phyloP scores from a whole-genome alignment of 371 early-diverging fungal species.

The Mortierella sp. region DNA sequence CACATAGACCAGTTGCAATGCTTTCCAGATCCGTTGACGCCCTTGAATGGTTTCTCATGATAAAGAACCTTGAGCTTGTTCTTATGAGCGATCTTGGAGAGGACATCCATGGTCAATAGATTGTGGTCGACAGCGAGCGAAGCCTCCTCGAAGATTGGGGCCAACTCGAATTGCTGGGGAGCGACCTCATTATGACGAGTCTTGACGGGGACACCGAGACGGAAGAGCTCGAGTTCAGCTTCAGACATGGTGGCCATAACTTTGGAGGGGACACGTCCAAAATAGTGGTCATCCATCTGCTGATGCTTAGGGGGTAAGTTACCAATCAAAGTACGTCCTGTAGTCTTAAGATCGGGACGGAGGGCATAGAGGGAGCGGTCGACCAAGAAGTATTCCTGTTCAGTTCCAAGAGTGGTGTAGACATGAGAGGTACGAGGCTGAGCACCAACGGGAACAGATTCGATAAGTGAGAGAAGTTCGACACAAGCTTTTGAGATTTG shows the following conservation, averaged over 20 bases:
- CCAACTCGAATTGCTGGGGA: constrained; percentile 97
- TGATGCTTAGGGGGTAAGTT: constrained; percentile 97
- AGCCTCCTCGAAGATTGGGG: constrained; percentile 98
- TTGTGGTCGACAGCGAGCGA: constrained; percentile 99
- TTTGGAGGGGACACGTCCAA: constrained; percentile 96
- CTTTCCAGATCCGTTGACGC: constrained; percentile 98
- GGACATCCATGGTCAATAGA: constrained; percentile 95
- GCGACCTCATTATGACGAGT: constrained; percentile 99
- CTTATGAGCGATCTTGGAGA: constrained; percentile 96
- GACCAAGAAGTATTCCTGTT: constrained; percentile 98
- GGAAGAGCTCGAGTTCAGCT: constrained; percentile 92
- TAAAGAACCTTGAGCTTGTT: constrained; percentile 96
- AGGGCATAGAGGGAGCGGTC: constrained; percentile 92
- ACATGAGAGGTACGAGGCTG: constrained; percentile 81
- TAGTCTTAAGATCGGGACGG: constrained; percentile 96
- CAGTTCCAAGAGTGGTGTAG: constrained; percentile 93
- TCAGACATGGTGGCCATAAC: constrained; percentile 94
- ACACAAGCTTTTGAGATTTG: constrained; percentile 84
- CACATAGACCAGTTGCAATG: constrained; percentile 99
- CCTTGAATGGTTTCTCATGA: constrained; percentile 99
- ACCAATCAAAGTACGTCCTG: constrained; percentile 95
- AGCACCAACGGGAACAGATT: constrained; percentile 71
- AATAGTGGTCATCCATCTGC: constrained; percentile 99
- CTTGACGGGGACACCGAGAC: constrained; percentile 97
- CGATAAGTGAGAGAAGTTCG: constrained; percentile 81